Conservation (phyloP, 148 eudicot genomes). For the Chenopodium album region DNA sequence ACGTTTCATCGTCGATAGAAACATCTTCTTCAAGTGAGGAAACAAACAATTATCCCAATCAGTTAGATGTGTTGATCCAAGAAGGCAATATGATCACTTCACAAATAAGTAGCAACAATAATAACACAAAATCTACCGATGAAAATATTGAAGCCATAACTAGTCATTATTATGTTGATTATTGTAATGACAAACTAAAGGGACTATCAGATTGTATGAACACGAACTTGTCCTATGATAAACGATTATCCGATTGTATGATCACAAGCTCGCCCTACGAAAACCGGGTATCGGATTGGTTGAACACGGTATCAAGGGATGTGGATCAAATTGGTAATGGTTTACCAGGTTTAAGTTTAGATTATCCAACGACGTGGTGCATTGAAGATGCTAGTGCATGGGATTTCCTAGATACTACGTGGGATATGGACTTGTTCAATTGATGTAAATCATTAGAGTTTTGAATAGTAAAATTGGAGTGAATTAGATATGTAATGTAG, state of each 20-base stretch:
- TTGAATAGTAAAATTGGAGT: too few species aligned
- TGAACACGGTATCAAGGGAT: slow-evolving; percentile 21
- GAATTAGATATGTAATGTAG: too few species aligned
- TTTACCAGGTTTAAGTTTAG: slow-evolving; percentile 11
- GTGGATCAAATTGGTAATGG: slow-evolving; percentile 12
- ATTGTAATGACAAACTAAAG: not conserved
- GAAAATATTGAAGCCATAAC: not conserved
- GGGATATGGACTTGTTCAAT: slow-evolving; percentile 31
- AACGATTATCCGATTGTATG: slow-evolving; percentile 10
- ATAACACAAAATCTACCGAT: not conserved
- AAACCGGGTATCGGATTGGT: slow-evolving; percentile 40
- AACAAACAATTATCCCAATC: not conserved
- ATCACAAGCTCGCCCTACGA: slow-evolving; percentile 41
- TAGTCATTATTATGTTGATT: not conserved
- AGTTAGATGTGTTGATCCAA: not conserved
- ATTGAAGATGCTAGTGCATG: slow-evolving; percentile 20
- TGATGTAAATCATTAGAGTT: too few species aligned
- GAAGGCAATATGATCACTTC: not conserved
- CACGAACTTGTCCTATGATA: slow-evolving; percentile 38
- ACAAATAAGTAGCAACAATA: not conserved
- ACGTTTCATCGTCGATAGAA: slow-evolving; percentile 22
- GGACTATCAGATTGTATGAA: slow-evolving; percentile 3
- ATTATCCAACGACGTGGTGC: slow-evolving; percentile 16
- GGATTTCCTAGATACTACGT: slow-evolving; percentile 23
- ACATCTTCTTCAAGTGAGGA: slow-evolving; percentile 16